Percentiles rank a stretch among this genome's conserved stretches.
phyloP scores from a whole-genome alignment of 768 basidiomycete species.

The Russula sp. region DNA sequence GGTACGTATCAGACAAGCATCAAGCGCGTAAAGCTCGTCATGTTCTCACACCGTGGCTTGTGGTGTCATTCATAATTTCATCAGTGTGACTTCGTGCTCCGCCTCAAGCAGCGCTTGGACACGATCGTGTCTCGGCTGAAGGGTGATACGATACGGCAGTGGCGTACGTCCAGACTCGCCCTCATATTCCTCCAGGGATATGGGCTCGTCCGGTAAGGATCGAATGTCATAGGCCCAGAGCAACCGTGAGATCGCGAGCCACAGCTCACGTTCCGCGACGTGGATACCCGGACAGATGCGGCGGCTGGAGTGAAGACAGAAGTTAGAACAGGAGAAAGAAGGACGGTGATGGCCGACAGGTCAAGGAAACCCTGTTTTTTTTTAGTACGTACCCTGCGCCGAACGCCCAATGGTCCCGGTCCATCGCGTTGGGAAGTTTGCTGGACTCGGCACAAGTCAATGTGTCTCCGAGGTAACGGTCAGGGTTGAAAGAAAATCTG shows the following conservation, averaged over 20 bases:
- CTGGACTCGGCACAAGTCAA: conserved; percentile 37
- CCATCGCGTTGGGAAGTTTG: conserved; percentile 23
- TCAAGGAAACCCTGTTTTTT: not conserved
- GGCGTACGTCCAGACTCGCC: conserved; percentile 41
- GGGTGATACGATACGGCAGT: conserved; percentile 33
- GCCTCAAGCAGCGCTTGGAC: conserved; percentile 12
- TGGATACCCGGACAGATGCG: conserved; percentile 40
- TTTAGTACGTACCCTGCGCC: conserved; percentile 36
- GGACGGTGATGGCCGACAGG: not conserved
- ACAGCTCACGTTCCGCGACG: conserved; percentile 42
- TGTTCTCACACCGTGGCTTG: not conserved
- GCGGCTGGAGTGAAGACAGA: conserved; percentile 18
- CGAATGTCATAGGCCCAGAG: conserved; percentile 42
- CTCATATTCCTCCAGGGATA: conserved; percentile 39
- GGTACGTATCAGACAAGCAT: not conserved
- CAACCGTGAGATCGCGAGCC: conserved; percentile 38
- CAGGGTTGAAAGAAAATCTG: conserved; percentile 33
- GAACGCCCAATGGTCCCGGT: conserved; percentile 47
- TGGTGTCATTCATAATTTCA: conserved; percentile 10
- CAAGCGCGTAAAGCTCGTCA: not conserved
- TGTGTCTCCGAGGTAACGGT: conserved; percentile 37
- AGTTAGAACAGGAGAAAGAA: not conserved
- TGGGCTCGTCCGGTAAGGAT: conserved; percentile 36
- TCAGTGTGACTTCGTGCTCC: conserved; percentile 14
- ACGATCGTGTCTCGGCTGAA: conserved; percentile 24